These are phyloP conservation scores for Paramecium bursaria DNA, from an alignment of 73 alveolate species.

Conservation along the genomic window DNA sequence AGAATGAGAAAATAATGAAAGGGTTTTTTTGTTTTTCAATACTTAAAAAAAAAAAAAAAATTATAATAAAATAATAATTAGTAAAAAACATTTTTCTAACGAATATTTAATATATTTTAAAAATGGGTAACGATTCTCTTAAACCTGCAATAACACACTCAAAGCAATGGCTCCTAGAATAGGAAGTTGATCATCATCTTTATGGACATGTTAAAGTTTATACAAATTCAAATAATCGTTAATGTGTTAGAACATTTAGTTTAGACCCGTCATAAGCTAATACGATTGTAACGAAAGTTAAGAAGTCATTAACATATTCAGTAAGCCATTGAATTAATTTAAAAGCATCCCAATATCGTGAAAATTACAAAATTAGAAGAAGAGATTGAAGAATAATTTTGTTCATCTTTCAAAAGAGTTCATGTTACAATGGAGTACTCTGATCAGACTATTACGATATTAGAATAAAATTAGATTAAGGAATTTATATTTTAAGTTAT, in stretches of 20 bases:
- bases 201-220: conserved; percentile 36
- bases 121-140: conserved; percentile 15
- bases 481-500: background rate
- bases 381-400: conserved; percentile 5
- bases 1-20: conserved; percentile 19
- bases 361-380: conserved; percentile 14
- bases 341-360: conserved; percentile 7
- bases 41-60: no score
- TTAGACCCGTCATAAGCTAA: conserved; percentile 4
- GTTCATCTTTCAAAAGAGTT: conserved; percentile 10
- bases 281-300: background rate
- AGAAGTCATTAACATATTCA: background rate
- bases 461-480: background rate
- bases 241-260: conserved; percentile 27
- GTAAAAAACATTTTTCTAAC: no score
- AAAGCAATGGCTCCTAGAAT: conserved; percentile 14
- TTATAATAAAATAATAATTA: no score
- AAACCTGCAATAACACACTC: conserved; percentile 31
- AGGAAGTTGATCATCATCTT: conserved; percentile 15
- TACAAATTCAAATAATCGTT: background rate
- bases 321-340: background rate
- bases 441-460: background rate
- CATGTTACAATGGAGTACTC: conserved; percentile 30
- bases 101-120: conserved; percentile 1
- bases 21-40: no score